phyloP scores from a whole-genome alignment of 2,329 filamentous ascomycete species.

The Penicillium sp. region DNA sequence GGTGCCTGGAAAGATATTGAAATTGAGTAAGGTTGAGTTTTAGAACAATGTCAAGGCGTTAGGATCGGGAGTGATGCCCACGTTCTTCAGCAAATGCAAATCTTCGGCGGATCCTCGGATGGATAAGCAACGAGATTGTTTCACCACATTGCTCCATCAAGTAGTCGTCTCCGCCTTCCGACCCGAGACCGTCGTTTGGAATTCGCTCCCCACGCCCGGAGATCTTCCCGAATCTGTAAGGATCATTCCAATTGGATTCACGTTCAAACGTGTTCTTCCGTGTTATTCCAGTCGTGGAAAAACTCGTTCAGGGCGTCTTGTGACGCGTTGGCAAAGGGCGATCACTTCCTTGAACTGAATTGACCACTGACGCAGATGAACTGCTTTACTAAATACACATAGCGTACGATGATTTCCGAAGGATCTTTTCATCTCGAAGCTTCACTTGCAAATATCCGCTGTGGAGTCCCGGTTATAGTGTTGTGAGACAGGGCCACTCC shows the following conservation, averaged over 20 bases:
- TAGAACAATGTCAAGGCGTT: not conserved
- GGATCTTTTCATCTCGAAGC: not conserved
- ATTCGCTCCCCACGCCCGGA: slow-evolving; percentile 13
- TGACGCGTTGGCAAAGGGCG: not conserved
- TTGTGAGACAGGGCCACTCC: slow-evolving; percentile 25
- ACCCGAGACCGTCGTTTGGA: slow-evolving; percentile 18
- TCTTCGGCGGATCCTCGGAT: slow-evolving; percentile 8
- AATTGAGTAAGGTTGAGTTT: not conserved
- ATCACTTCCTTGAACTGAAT: slow-evolving; percentile 4
- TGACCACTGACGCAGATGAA: not conserved
- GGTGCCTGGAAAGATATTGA: not conserved
- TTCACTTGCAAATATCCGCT: slow-evolving; percentile 10
- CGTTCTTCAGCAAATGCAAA: slow-evolving; percentile 1
- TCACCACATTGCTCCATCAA: slow-evolving; percentile 15
- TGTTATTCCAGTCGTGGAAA: slow-evolving; percentile 22
- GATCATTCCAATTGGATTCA: not conserved
- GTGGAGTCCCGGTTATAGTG: slow-evolving; percentile 16
- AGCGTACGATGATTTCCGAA: not conserved
- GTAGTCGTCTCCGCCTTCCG: slow-evolving; percentile 2
- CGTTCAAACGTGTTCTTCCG: not conserved
- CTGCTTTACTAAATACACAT: not conserved
- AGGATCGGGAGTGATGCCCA: not conserved
- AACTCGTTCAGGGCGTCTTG: not conserved
- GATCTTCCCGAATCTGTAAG: slow-evolving; percentile 19
- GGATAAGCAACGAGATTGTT: slow-evolving; percentile 1